These are phyloP conservation scores for Cicer arietinum DNA, from an alignment of 306 rosid species.

Conservation along the genomic window DNA sequence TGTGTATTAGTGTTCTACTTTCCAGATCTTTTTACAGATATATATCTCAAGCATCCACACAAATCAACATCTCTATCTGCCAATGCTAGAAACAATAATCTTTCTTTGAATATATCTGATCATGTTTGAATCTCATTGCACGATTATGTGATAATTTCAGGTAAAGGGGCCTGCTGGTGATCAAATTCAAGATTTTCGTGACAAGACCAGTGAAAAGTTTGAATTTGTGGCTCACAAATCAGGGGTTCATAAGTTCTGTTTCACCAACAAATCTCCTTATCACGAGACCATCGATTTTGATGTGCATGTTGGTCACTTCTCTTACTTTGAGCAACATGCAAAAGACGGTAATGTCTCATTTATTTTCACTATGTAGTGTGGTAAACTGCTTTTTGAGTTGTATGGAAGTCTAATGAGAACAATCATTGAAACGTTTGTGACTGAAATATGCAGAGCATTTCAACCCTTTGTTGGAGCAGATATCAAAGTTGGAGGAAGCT, in stretches of 20 bases:
- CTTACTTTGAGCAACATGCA: constrained; percentile 80
- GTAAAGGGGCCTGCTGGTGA: constrained; percentile 86
- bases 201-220: constrained; percentile 61
- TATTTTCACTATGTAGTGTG: neutral
- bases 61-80: constrained; percentile 14
- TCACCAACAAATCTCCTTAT: constrained; percentile 79
- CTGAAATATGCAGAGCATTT: constrained; percentile 75
- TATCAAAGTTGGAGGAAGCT: constrained; percentile 91
- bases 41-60: neutral
- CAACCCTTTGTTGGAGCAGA: constrained; percentile 81
- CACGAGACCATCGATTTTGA: constrained; percentile 83
- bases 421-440: constrained; percentile 35
- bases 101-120: neutral
- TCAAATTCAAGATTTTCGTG: constrained; percentile 72
- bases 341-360: constrained; percentile 75
- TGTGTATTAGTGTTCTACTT: constrained; percentile 4
- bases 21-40: neutral
- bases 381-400: constrained; percentile 21
- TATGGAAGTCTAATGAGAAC: constrained; percentile 6
- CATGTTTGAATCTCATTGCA: constrained; percentile 27
- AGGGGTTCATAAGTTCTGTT: constrained; percentile 75
- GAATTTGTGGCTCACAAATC: constrained; percentile 65
- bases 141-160: constrained; percentile 48
- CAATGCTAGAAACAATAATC: neutral
- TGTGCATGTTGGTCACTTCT: constrained; percentile 81